Base-by-base conservation (phyloP, 2,329 filamentous ascomycete genomes). In the Endoconidiophora laricicola region DNA sequence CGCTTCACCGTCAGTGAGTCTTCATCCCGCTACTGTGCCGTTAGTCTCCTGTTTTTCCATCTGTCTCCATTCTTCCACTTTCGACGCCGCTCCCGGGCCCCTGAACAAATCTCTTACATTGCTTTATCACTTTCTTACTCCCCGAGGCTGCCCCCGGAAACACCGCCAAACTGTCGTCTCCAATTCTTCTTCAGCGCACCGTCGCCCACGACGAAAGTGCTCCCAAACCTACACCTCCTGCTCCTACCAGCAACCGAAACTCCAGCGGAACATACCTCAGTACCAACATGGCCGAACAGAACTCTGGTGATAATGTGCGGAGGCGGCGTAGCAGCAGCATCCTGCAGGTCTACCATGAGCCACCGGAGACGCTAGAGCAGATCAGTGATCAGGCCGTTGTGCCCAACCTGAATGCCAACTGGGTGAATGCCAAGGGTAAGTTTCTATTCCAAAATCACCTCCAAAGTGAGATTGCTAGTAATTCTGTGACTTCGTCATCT, bases 361-460 rank as follows among this genome's bases (percentile, higher is more conserved):
- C 91, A 50, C 81, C 83, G 54, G 91, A 98, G 73, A 94, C 90
- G 51, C 79, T 95, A 62, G 91, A 98, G 72, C 91, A 95, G 69
- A 86, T 94, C 67, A 95, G 84, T 63, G 91, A 98, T 66, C 91
- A 96, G 72, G 85, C 87, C 52, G 85, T 86, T 37, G 73, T 95
- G 59, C 91, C 91, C 48, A 98, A 98, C 62, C 69, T 95, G 62
- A 98, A 98, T 67, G 87, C 91, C 58, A 86, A 95, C 69, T 98
- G 91, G 91, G 93, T 95, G 58, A 96, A 96, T 67, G 86, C 88
- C 61, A 98, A 98, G 79, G 91, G 91, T 96, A 52, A 41, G 36
- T 44, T 41, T 24, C 29, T 23, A 10, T 9, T 33, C 2, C 12
- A 12, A 18, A 23, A 44, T 24, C 41, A 44, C 38, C 43, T 40